Base-by-base conservation (phyloP, 768 basidiomycete species). In the Leccinellum luteum region DNA sequence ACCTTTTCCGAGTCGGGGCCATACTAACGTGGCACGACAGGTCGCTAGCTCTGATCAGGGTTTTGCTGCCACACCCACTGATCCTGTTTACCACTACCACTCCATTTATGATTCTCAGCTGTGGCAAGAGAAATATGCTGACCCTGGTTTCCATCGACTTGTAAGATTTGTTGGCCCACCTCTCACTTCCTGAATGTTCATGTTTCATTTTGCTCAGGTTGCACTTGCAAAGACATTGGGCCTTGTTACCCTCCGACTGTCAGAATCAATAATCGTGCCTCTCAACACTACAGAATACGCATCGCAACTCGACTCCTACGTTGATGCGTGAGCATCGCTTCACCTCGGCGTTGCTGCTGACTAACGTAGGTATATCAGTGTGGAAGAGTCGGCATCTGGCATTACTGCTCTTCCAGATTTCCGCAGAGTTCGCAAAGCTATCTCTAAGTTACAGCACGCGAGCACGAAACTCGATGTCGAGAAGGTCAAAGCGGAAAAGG, bases 201-300 rank as follows among this genome's bases (percentile, higher is more conserved):
- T 45, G 21, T 41, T n/a, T 30, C 35, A 25, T 27, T 35, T 21
- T 27, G 7, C 28, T 27, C 56, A 87, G 85, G 80, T 82, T 47
- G 85, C 86, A 30, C 76, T 87, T 27, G 86, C 89, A 8, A 81
- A 86, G 65, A 77, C 82, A 61, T 70, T 89, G 19, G 88, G 87
- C 47, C 73, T 90, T 31, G 63, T 85, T 48, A 75, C 79, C 8
- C 74, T 91, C 14, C 78, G 87, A 23, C 51, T 89, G 14, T 75
- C 78, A 12, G 85, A 89, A 57, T 78, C 82, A 6, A 74, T 88
- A 47, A 71, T 90, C 32, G 60, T 91, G 12, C 89, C 89, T 8
- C 71, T 91, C 38, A 90, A 91, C 66, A 89, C 87, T 12, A 90
- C 89, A 0, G 86, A 89, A 60, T 90, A 90, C 65, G 74, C 87